These are phyloP conservation scores for Penicillium hordei DNA, from an alignment of 2,329 filamentous ascomycete species.

Conservation along the genomic window DNA sequence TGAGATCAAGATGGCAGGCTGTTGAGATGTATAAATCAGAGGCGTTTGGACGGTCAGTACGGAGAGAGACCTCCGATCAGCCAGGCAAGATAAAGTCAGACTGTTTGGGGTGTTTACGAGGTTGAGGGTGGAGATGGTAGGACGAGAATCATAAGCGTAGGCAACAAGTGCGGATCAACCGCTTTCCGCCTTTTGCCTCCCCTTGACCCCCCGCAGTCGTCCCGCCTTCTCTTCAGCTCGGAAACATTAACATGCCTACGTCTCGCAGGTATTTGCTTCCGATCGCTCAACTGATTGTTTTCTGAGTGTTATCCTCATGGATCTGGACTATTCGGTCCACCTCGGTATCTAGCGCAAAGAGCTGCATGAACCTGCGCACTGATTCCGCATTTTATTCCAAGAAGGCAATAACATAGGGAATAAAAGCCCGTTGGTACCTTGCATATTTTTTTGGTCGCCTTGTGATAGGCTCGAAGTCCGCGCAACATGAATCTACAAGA, in stretches of 20 bases:
- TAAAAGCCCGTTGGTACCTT: neutral
- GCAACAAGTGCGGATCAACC: constrained; percentile 23
- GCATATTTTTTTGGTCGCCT: neutral
- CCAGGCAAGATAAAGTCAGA: neutral
- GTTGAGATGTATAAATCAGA: neutral
- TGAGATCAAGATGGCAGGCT: constrained; percentile 9
- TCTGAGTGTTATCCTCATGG: constrained; percentile 26
- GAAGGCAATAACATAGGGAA: constrained; percentile 2
- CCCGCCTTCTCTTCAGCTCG: constrained; percentile 12
- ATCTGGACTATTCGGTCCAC: constrained; percentile 12
- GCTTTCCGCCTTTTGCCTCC: constrained; percentile 23
- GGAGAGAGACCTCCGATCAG: constrained; percentile 9
- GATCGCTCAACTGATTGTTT: constrained; percentile 2
- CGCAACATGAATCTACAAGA: constrained; percentile 35
- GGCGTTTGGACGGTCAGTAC: constrained; percentile 1
- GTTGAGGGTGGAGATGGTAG: constrained; percentile 12
- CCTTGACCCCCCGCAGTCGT: constrained; percentile 17
- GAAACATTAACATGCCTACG: neutral
- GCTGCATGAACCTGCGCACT: constrained; percentile 16
- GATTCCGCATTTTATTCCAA: constrained; percentile 14
- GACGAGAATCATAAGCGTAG: constrained; percentile 14
- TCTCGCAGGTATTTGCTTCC: constrained; percentile 3
- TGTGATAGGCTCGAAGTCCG: neutral
- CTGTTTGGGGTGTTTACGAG: neutral
- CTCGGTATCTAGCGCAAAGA: constrained; percentile 22